Base-by-base conservation (phyloP, 2,329 filamentous ascomycete genomes). In the Metarhizium humberi region DNA sequence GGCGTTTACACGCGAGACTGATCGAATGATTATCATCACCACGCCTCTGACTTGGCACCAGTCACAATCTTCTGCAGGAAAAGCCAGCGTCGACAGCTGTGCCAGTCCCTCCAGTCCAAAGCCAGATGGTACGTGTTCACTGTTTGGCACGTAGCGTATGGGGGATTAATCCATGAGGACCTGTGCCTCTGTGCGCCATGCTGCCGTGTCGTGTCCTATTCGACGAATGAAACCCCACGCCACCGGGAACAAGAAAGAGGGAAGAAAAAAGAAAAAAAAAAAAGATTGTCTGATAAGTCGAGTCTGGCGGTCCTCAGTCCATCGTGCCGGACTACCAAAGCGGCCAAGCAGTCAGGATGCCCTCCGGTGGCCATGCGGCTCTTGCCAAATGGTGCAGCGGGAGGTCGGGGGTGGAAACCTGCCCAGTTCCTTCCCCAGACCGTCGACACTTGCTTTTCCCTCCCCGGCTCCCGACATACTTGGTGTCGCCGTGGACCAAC, bases 321-420 rank as follows among this genome's bases (percentile, higher is more conserved):
- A 34, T 34, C 32, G 6, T 11, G 32, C 5, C 3, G 32, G 32
- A 34, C 32, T 11, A 34, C 32, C 10, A 11, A 11, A 34, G 10
- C 32, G 6, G 10, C n/a, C 29, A 25, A 40, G 14, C 40, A 42
- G 40, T 42, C 40, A 42, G 40, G 6, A 14, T 42, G 51, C 32
- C 43, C 43, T n/a, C 52, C 43, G 43, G 52, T 13, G 45, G 45
- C 36, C 20, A 54, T 54, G 53, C 47, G 53, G 53, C 53, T 54
- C 53, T 50, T 14, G 36, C n/a, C 43, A 46, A 20, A 7, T 46
- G 18, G 43, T 46, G 43, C n/a, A 14, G 43, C n/a, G 6, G 8
- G 18, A 46, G 13, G 43, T 46, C 18, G 43, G 43, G 43, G n/a
- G 16, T 46, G n/a, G 10, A 25, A 18, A 18, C 43, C 6, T 25